Evolutionary conservation across 345 rosid genomes (phyloP), one percentile per base, ranked within the genome.

Genomic region (Tarenaya hassleriana): DNA sequence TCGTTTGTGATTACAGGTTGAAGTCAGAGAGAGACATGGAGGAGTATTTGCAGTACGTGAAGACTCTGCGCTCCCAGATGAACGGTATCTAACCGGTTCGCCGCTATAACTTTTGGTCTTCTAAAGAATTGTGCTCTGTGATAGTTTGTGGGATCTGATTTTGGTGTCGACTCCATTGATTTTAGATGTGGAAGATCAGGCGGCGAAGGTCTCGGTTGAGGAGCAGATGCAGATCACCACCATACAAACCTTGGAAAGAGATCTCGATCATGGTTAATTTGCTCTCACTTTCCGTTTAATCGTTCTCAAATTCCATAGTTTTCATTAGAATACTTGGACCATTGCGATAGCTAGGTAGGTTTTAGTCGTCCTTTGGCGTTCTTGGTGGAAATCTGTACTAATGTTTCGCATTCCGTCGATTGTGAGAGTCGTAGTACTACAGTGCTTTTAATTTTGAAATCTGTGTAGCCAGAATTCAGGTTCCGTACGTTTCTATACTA

Each of bases 101-200:
- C 35, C 34, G 34, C 1, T 24, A 39, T 18, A 13, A 35, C 27
- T 38, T 8, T 38, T 0, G 10, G 10, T 51, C 38, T 31, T 9
- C 8, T 24, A 7, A 14, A 35, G 29, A 37, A 34, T 8, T 50
- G 16, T 16, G 1, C 10, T 50, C 4, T 5, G 45, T 16, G 41
- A 33, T 59, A 35, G 38, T 49, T 39, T 58, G 18, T 10, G 11
- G 15, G 10, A 31, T 56, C 13, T 38, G 21, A 38, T 20, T 12
- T 11, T 14, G 34, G 15, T 27, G 27, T 50, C 34, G 53, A 52
- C 31, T 58, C 45, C 33, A 32, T 27, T 33, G 61, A 17, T 21
- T 8, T 31, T 56, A 86, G 91, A 86, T 61, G 91, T 77, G 52
- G 94, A 86, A 69, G 91, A 90, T 78, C 91, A 82, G 35, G 82